Evolutionary conservation across 352 stramenopile species (phyloP), one percentile per base, ranked within the genome.

Genomic region (Nothophytophthora sp.): DNA sequence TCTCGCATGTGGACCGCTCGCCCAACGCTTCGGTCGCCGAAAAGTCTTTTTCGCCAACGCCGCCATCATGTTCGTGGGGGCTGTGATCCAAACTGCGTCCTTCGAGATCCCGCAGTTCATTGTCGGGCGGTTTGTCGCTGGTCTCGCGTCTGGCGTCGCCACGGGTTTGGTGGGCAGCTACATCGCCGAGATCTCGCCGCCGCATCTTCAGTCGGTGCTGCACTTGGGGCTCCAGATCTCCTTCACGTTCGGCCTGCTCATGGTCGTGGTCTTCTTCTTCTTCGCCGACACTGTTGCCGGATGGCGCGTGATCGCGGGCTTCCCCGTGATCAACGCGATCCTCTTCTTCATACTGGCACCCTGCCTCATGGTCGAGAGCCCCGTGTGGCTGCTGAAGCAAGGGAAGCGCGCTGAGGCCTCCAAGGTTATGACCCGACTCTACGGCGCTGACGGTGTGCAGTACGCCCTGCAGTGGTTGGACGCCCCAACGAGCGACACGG

Each of bases 251-350:
- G 65, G 67, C 11, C 42, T 66, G 19, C 24, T 74, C 11, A 23
- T 81, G 3, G 55, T 67, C 15, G 47, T 54, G 4, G 47, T 53
- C 25, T 51, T 67, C 10, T 81, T 76, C 36, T 75, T 68, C 51
- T 47, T 75, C 28, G 55, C 59, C 13, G 39, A 71, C 35, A 64
- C 61, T 1, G 46, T 40, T 9, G 42, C 25, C 2, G 62, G 69
- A 16, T 81, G 70, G 73, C 70, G 73, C 10, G 59, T 73, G 33
- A 77, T 81, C 32, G 55, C 56, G 2, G 58, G 59, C 1, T 61
- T 65, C 18, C 63, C 60, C 16, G 37, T 67, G 6, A 27, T 70
- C 4, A 45, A 45, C 16, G 59, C 42, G 2, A 23, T 39, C 1
- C 10, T 54, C 19, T 62, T 67, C 49, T 20, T 73, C 29, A 11